phyloP scores from a whole-genome alignment of 2,329 filamentous ascomycete genomes.

The Xylariaceae sp. region DNA sequence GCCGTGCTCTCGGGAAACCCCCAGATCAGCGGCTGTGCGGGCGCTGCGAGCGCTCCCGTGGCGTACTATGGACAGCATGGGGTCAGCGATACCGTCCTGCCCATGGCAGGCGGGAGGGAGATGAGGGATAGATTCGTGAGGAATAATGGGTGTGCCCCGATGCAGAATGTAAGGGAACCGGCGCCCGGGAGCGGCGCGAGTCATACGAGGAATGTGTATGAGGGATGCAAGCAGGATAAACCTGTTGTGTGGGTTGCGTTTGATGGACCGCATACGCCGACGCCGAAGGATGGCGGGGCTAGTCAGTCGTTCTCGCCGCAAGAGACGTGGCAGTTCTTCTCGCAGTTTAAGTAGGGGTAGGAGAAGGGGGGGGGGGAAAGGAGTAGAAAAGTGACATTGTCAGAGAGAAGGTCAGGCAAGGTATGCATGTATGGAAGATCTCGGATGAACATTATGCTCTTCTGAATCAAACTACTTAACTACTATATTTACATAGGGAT shows the following conservation, averaged over 20 bases:
- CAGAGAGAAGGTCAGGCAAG: too few species aligned
- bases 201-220: slow-evolving; percentile 20
- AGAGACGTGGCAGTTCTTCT: slow-evolving; percentile 32
- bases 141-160: slow-evolving; percentile 32
- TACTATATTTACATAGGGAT: too few species aligned
- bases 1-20: slow-evolving; percentile 28
- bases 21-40: slow-evolving; percentile 27
- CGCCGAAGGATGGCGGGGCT: slow-evolving; percentile 18
- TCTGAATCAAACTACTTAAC: too few species aligned
- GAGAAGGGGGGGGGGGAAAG: too few species aligned
- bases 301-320: slow-evolving; percentile 17
- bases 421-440: too few species aligned
- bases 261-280: slow-evolving; percentile 28
- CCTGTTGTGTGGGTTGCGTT: slow-evolving; percentile 32
- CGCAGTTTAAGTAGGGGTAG: slow-evolving; percentile 16
- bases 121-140: slow-evolving; percentile 34
- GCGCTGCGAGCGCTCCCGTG: slow-evolving; percentile 31
- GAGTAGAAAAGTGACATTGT: too few species aligned
- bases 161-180: slow-evolving; percentile 19
- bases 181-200: slow-evolving; percentile 11
- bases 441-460: too few species aligned
- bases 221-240: slow-evolving; percentile 28
- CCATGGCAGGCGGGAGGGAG: slow-evolving; percentile 27
- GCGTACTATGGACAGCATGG: slow-evolving; percentile 32
- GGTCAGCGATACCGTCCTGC: slow-evolving; percentile 31